phyloP scores from a whole-genome alignment of 306 rosid species.

The Medicago ruthenica region DNA sequence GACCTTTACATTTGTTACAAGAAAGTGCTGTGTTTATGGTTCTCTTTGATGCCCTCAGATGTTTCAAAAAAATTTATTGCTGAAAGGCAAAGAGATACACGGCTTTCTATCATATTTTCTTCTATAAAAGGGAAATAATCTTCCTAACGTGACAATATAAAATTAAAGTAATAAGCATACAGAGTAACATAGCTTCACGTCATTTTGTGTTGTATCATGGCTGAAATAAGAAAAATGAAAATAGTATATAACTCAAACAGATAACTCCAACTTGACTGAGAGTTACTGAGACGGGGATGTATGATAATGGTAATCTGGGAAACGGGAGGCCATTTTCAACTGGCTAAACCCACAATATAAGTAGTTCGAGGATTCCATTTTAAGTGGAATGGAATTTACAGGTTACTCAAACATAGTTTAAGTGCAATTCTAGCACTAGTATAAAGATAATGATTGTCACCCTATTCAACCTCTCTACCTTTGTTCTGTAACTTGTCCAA shows the following conservation, averaged over 20 bases:
- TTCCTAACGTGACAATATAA: not conserved
- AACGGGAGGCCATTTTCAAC: not conserved
- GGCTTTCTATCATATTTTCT: not conserved
- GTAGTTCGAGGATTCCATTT: not conserved
- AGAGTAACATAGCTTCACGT: not conserved
- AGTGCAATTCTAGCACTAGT: not conserved
- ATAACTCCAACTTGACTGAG: not conserved
- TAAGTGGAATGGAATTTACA: not conserved
- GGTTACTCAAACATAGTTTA: not conserved
- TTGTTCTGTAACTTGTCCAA: no score
- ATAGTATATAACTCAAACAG: conserved; percentile 7
- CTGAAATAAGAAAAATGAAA: not conserved
- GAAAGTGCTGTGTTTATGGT: conserved; percentile 6
- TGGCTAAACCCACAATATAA: not conserved
- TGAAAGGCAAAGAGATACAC: conserved; percentile 1
- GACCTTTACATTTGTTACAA: not conserved
- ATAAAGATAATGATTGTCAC: not conserved
- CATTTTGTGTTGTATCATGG: not conserved
- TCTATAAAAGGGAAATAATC: not conserved
- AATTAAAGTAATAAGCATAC: not conserved
- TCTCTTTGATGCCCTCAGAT: not conserved
- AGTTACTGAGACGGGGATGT: not conserved
- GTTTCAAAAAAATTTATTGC: not conserved
- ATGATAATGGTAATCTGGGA: no score
- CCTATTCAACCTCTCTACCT: conserved; percentile 2